A percentile compares a stretch with the other conserved stretches of the same genome.
These are phyloP conservation scores for Thuja plicata DNA, from an alignment of 83 land plant species.

Conservation along the genomic window DNA sequence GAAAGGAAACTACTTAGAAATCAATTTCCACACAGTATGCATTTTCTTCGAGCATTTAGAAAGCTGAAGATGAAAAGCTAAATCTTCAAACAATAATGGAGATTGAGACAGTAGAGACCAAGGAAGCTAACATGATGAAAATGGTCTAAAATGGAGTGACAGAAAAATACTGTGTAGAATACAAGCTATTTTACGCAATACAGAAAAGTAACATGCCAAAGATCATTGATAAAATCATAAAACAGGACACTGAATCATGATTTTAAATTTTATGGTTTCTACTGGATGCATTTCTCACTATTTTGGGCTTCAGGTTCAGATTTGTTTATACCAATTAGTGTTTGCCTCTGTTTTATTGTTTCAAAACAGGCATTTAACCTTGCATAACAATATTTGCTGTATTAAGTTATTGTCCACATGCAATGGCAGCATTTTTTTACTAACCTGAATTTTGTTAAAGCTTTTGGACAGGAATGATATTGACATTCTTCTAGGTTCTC, in stretches of 20 bases:
- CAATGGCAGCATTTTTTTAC: not conserved
- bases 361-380: not conserved
- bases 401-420: not conserved
- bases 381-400: not conserved
- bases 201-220: too few relatives aligned
- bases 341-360: not conserved
- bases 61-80: not conserved
- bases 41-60: too few relatives aligned
- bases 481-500: slow-evolving; percentile 48
- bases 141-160: too few relatives aligned
- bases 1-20: not conserved
- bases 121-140: too few relatives aligned
- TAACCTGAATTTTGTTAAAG: slow-evolving; percentile 22
- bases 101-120: too few relatives aligned
- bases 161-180: too few relatives aligned
- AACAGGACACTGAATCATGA: too few relatives aligned
- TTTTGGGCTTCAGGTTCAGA: not conserved
- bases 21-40: too few relatives aligned
- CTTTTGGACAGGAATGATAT: slow-evolving; percentile 49
- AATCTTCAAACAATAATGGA: too few relatives aligned
- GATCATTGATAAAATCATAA: too few relatives aligned
- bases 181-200: too few relatives aligned
- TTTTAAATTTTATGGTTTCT: too few relatives aligned
- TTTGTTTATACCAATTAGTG: not conserved
- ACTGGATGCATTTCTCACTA: not conserved